Conservation (phyloP, 2,329 filamentous ascomycete species). For the Salinomyces thailandicus region DNA sequence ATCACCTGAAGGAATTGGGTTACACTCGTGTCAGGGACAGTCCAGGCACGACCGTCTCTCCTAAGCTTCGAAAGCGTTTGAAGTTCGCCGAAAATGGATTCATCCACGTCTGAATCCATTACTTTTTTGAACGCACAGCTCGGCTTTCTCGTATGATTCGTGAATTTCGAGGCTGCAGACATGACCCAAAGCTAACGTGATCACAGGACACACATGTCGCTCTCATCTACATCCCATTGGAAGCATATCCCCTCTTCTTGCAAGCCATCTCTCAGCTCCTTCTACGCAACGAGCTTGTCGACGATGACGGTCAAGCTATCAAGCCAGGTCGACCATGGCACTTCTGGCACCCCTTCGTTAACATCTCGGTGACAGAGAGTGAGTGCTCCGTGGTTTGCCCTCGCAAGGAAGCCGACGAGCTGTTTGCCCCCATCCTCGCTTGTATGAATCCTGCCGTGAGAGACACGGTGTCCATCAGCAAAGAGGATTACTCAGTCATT, state of each 20-base stretch:
- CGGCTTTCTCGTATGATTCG: slow-evolving; percentile 36
- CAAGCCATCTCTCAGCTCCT: slow-evolving; percentile 81
- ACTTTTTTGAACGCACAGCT: slow-evolving; percentile 39
- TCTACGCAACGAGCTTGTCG: slow-evolving; percentile 38
- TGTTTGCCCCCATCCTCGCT: slow-evolving; percentile 64
- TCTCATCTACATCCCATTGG: slow-evolving; percentile 79
- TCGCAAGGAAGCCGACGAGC: slow-evolving; percentile 56
- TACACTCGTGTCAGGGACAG: too few relatives aligned
- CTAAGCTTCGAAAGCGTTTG: too few relatives aligned
- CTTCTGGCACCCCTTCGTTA: slow-evolving; percentile 68
- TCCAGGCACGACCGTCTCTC: too few relatives aligned
- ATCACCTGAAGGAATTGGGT: too few relatives aligned
- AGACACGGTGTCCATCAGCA: slow-evolving; percentile 57
- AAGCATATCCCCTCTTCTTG: slow-evolving; percentile 65
- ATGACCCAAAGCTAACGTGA: slow-evolving; percentile 3
- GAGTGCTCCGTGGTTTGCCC: slow-evolving; percentile 91
- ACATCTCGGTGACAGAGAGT: slow-evolving; percentile 82
- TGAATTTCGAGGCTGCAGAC: not conserved
- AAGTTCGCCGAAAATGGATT: slow-evolving; percentile 12
- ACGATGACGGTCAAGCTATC: slow-evolving; percentile 30
- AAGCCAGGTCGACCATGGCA: slow-evolving; percentile 33
- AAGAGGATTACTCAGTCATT: slow-evolving; percentile 77
- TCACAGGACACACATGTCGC: slow-evolving; percentile 72
- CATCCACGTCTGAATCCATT: slow-evolving; percentile 27
- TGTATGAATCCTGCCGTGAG: slow-evolving; percentile 43